Evolutionary conservation across 805 yeast species (phyloP).

Genomic region (Wickerhamiella kurtzmanii): DNA sequence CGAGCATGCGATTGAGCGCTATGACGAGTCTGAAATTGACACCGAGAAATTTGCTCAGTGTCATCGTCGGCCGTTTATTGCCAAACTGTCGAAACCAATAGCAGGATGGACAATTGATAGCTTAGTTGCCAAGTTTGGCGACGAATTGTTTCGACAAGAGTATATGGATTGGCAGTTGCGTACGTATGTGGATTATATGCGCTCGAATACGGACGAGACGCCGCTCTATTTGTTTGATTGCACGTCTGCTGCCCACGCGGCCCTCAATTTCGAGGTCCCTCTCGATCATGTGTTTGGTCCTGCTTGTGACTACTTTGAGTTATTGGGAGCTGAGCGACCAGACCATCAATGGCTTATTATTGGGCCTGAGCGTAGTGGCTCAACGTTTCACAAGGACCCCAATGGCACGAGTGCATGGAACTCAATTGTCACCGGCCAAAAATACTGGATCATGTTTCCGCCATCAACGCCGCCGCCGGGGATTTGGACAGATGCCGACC

Average conservation of each 20-base stretch:
- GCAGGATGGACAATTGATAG: slow-evolving; percentile 53
- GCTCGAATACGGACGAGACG: slow-evolving; percentile 57
- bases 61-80: slow-evolving; percentile 52
- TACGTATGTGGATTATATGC: slow-evolving; percentile 48
- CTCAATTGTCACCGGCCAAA: slow-evolving; percentile 56
- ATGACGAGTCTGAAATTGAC: slow-evolving; percentile 31
- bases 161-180: slow-evolving; percentile 65
- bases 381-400: slow-evolving; percentile 89
- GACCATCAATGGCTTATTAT: slow-evolving; percentile 87
- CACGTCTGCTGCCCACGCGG: slow-evolving; percentile 49
- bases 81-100: slow-evolving; percentile 32
- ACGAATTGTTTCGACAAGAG: slow-evolving; percentile 65
- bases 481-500: slow-evolving; percentile 58
- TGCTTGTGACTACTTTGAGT: slow-evolving; percentile 43
- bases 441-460: slow-evolving; percentile 83
- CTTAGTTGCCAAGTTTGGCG: slow-evolving; percentile 41
- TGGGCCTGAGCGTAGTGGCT: slow-evolving; percentile 73
- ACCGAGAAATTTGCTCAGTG: slow-evolving; percentile 34
- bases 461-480: slow-evolving; percentile 74
- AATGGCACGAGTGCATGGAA: slow-evolving; percentile 89
- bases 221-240: slow-evolving; percentile 84
- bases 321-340: slow-evolving; percentile 48
- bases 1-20: slow-evolving; percentile 26
- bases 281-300: slow-evolving; percentile 30
- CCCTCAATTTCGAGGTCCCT: slow-evolving; percentile 45